These are phyloP conservation scores for Tolypocladium ovalisporum DNA, from an alignment of 2,329 filamentous ascomycete genomes.

Conservation along the genomic window DNA sequence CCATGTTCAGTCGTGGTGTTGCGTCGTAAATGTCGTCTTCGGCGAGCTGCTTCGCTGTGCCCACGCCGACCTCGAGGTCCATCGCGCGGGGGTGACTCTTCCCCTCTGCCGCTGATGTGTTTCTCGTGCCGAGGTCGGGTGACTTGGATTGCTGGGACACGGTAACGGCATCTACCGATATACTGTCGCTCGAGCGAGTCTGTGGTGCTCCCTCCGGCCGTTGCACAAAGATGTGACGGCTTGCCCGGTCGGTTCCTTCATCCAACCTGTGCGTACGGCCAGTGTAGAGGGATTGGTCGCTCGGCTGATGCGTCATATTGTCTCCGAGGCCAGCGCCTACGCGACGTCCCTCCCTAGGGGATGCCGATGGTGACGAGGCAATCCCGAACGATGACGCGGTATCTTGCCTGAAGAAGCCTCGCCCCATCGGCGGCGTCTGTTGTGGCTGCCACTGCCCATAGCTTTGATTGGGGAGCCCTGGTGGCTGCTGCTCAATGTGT, in stretches of 20 bases:
- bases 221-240: not conserved
- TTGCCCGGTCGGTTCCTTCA: not conserved
- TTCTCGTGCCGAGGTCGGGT: not conserved
- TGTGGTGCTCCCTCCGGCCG: not conserved
- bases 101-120: not conserved
- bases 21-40: slow-evolving; percentile 24
- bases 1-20: slow-evolving; percentile 12
- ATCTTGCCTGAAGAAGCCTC: not conserved
- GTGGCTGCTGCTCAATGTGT: slow-evolving; percentile 3
- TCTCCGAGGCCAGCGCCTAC: not conserved
- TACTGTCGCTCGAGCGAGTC: not conserved
- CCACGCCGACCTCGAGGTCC: slow-evolving; percentile 2
- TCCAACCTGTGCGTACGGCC: not conserved
- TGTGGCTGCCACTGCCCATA: not conserved
- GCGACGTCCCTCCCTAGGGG: not conserved
- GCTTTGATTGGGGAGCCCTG: slow-evolving; percentile 5
- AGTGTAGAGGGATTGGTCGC: not conserved
- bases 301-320: not conserved
- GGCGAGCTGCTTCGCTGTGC: slow-evolving; percentile 6
- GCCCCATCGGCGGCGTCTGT: slow-evolving; percentile 1
- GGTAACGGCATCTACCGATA: not conserved
- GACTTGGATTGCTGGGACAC: slow-evolving; percentile 1
- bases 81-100: not conserved
- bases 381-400: slow-evolving; percentile 2
- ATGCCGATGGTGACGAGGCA: not conserved